These are phyloP conservation scores for barley (Hordeum vulgare) DNA, from an alignment of 176 grass and related monocot genomes.

Conservation along the genomic window DNA sequence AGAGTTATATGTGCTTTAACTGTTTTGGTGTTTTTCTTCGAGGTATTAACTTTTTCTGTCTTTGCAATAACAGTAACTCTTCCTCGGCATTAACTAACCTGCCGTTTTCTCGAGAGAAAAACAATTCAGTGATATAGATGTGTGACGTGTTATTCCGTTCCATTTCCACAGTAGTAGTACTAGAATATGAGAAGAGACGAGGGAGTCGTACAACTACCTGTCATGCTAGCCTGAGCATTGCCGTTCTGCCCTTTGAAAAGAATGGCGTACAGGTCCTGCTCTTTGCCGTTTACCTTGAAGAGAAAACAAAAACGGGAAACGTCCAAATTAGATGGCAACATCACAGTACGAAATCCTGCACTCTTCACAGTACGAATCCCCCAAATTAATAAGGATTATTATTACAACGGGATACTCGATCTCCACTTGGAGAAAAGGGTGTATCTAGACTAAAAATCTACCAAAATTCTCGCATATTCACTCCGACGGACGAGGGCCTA, in stretches of 20 bases:
- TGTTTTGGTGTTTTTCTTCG: background rate
- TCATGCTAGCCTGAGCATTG: constrained; percentile 13
- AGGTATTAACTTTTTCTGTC: background rate
- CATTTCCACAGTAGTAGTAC: background rate
- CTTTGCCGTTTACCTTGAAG: constrained; percentile 38
- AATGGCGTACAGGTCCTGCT: constrained; percentile 40
- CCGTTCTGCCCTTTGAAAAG: constrained; percentile 45
- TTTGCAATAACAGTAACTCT: background rate
- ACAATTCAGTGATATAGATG: background rate
- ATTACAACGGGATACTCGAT: background rate
- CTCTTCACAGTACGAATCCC: background rate
- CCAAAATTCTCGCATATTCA: background rate
- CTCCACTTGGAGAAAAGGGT: background rate
- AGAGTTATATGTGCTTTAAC: background rate
- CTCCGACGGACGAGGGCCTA: background rate
- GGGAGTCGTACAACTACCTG: constrained; percentile 29
- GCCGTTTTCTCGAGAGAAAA: background rate
- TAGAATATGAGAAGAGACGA: background rate
- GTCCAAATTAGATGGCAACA: background rate
- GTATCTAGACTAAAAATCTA: background rate
- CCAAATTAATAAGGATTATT: background rate
- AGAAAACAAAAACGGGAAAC: background rate
- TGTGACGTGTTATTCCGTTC: background rate
- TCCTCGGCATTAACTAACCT: background rate
- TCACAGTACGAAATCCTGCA: background rate